Evolutionary conservation across 306 rosid genomes (phyloP).

Genomic region (Citrullus mucosospermus): DNA sequence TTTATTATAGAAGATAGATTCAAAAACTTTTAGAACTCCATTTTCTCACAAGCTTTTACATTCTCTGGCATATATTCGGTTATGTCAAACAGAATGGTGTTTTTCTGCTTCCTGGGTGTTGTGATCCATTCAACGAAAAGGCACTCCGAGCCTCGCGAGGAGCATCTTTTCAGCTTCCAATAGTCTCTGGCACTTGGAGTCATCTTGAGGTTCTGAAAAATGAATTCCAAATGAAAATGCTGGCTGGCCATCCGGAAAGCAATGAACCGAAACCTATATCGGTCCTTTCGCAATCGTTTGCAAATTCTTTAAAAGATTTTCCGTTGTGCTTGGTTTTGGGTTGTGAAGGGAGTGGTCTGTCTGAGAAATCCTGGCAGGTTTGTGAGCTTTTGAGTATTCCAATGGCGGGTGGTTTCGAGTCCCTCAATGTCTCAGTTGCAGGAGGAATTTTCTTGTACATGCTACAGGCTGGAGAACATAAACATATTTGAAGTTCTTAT

Average conservation of each 20-base stretch:
- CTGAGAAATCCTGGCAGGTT: slow-evolving; percentile 34
- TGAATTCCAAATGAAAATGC: slow-evolving; percentile 48
- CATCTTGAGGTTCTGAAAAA: slow-evolving; percentile 41
- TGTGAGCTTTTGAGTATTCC: slow-evolving; percentile 91
- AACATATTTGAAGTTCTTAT: background rate
- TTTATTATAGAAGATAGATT: background rate
- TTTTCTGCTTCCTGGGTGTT: slow-evolving; percentile 86
- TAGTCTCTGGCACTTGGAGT: slow-evolving; percentile 66
- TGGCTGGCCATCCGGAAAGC: slow-evolving; percentile 69
- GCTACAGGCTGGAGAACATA: slow-evolving; percentile 33
- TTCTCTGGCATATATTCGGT: background rate
- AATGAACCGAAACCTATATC: slow-evolving; percentile 28
- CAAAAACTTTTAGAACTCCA: background rate
- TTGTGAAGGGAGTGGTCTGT: slow-evolving; percentile 83
- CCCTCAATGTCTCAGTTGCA: slow-evolving; percentile 94
- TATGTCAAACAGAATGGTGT: slow-evolving; percentile 52
- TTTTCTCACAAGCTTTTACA: background rate
- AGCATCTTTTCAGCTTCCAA: slow-evolving; percentile 80
- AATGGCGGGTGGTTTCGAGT: slow-evolving; percentile 79
- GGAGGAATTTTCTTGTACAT: slow-evolving; percentile 91
- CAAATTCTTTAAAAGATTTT: slow-evolving; percentile 28
- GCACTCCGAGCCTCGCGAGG: slow-evolving; percentile 96
- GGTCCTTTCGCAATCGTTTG: slow-evolving; percentile 39
- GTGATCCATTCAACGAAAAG: slow-evolving; percentile 88
- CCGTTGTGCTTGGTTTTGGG: slow-evolving; percentile 81